A percentile compares a stretch with the other conserved stretches of the same genome.
phyloP scores from a whole-genome alignment of 129 eudicot genomes.

The Escallonia rubra region DNA sequence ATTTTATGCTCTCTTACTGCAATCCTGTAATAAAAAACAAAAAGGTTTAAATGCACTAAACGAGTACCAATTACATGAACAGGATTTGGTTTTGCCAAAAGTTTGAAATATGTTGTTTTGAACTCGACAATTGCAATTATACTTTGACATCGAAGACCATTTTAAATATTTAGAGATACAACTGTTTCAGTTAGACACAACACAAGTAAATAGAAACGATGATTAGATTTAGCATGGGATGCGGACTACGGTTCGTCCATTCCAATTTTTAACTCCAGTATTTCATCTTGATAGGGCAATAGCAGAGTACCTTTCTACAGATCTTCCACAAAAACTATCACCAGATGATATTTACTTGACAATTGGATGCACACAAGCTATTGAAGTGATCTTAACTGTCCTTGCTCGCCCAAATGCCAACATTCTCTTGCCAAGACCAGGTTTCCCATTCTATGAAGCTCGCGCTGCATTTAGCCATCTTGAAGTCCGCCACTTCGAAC shows the following conservation, averaged over 20 bases:
- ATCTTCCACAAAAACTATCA: constrained; percentile 68
- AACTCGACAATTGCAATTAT: too few relatives aligned
- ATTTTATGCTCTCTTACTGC: too few relatives aligned
- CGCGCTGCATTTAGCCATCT: constrained; percentile 39
- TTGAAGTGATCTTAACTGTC: constrained; percentile 47
- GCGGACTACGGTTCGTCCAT: background rate
- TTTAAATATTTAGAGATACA: too few relatives aligned
- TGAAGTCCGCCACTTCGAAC: constrained; percentile 66
- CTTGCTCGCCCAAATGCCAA: constrained; percentile 66
- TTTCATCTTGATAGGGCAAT: constrained; percentile 42
- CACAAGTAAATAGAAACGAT: too few relatives aligned
- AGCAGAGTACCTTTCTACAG: constrained; percentile 67
- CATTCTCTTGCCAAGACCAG: constrained; percentile 74
- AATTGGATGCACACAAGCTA: constrained; percentile 68
- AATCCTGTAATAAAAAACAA: too few relatives aligned
- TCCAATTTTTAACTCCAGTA: background rate
- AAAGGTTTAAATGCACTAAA: too few relatives aligned
- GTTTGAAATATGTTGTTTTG: too few relatives aligned
- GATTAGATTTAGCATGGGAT: background rate
- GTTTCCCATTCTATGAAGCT: constrained; percentile 68
- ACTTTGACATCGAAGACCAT: too few relatives aligned
- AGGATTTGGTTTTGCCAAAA: too few relatives aligned
- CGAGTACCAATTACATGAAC: too few relatives aligned
- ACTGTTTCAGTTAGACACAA: too few relatives aligned
- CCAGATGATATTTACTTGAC: constrained; percentile 69